Conservation (phyloP, 768 basidiomycete species). For the Auricularia heimuer region DNA sequence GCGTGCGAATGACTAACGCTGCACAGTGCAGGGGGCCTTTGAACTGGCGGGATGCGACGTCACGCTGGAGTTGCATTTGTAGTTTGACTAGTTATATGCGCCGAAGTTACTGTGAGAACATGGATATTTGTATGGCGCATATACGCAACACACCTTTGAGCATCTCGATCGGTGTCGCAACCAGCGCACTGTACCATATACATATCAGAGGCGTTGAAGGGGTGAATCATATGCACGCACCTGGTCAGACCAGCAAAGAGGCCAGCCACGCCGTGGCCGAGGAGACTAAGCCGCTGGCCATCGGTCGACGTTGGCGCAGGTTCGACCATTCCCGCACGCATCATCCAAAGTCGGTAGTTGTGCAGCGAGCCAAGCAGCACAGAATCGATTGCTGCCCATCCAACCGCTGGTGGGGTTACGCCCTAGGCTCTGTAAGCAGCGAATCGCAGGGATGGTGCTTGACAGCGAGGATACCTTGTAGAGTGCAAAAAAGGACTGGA, state of each 20-base stretch:
- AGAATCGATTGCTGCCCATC: conserved; percentile 67
- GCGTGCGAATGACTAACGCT: conserved; percentile 47
- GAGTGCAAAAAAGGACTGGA: conserved; percentile 49
- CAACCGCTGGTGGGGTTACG: conserved; percentile 60
- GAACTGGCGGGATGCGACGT: conserved; percentile 43
- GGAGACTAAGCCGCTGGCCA: conserved; percentile 43
- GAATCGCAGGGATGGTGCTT: background rate
- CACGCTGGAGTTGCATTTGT: conserved; percentile 53
- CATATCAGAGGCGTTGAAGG: background rate
- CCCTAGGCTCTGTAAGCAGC: conserved; percentile 21
- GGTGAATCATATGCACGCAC: conserved; percentile 20
- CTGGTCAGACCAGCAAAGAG: conserved; percentile 63
- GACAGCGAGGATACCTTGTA: conserved; percentile 38
- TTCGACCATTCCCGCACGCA: conserved; percentile 46
- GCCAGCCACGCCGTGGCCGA: conserved; percentile 58
- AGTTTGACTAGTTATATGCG: conserved; percentile 44
- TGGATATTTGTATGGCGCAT: conserved; percentile 7
- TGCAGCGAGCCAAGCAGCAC: conserved; percentile 60
- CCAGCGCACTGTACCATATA: conserved; percentile 36
- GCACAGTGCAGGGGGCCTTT: conserved; percentile 59
- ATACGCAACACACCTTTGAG: conserved; percentile 48
- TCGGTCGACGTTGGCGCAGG: conserved; percentile 21
- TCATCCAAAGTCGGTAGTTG: conserved; percentile 56
- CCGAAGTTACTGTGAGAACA: conserved; percentile 1
- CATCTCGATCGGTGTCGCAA: conserved; percentile 71